These are phyloP conservation scores for Puccinia polysora DNA, from an alignment of 1,284 basidiomycete genomes.

Conservation along the genomic window DNA sequence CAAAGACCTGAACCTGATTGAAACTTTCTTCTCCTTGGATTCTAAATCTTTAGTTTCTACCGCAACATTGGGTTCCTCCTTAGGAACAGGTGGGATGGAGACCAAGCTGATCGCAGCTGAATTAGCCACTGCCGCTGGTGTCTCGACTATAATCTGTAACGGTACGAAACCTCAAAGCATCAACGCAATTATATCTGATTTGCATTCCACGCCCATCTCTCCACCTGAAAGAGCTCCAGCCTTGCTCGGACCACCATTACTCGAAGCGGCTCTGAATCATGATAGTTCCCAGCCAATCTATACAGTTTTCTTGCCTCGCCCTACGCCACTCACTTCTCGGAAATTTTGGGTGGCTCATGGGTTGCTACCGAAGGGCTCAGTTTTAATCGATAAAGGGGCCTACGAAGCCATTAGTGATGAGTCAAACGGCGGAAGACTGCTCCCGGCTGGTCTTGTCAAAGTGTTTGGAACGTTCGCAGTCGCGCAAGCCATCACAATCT, in stretches of 20 bases:
- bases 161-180: constrained; percentile 22
- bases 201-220: not conserved
- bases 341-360: constrained; percentile 96
- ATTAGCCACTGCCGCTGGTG: constrained; percentile 89
- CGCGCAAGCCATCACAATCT: constrained; percentile 84
- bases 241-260: not conserved
- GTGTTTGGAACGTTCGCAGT: constrained; percentile 85
- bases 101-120: constrained; percentile 98
- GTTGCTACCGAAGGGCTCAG: constrained; percentile 75
- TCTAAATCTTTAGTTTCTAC: constrained; percentile 67
- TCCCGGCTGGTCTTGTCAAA: constrained; percentile 82
- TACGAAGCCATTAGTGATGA: constrained; percentile 74
- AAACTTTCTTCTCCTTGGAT: not conserved
- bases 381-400: constrained; percentile 84
- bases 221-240: not conserved
- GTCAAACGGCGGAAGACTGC: constrained; percentile 80
- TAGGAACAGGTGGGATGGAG: constrained; percentile 98
- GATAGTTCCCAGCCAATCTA: constrained; percentile 6
- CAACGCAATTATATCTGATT: constrained; percentile 3
- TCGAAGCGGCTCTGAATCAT: not conserved
- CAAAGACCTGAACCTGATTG: not conserved
- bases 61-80: constrained; percentile 78
- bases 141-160: constrained; percentile 85
- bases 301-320: constrained; percentile 22
- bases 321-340: constrained; percentile 53